Evolutionary conservation across 805 yeast species (phyloP).

Genomic region (Metschnikowia koreensis): DNA sequence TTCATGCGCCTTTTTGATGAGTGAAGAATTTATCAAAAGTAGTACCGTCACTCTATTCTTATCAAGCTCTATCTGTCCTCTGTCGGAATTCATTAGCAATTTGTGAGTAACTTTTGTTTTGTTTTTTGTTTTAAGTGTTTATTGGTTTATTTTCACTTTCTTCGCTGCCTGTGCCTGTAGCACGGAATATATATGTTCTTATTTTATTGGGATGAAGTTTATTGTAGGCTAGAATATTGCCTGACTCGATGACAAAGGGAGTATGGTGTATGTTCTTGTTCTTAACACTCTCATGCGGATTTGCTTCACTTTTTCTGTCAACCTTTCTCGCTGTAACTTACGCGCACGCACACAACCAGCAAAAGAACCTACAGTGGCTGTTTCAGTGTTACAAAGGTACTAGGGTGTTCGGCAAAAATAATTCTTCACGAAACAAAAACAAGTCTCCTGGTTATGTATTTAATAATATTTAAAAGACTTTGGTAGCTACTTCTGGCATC

Average conservation of each 20-base stretch:
- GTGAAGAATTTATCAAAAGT: slow-evolving; percentile 41
- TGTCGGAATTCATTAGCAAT: slow-evolving; percentile 11
- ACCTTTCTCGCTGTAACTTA: not conserved
- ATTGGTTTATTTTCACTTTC: not conserved
- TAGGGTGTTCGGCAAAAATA: no score
- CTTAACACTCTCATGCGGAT: not conserved
- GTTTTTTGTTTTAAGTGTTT: not conserved
- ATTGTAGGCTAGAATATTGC: no score
- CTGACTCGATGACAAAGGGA: no score
- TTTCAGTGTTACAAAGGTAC: no score
- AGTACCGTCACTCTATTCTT: slow-evolving; percentile 43
- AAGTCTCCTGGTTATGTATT: not conserved
- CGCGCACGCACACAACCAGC: not conserved
- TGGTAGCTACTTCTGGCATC: not conserved
- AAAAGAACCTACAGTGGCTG: not conserved
- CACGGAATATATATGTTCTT: no score
- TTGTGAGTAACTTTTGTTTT: not conserved
- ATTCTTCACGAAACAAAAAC: no score
- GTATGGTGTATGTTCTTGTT: no score
- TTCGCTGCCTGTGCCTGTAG: no score
- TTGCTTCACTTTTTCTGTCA: not conserved
- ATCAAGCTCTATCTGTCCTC: slow-evolving; percentile 27
- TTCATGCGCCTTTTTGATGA: slow-evolving; percentile 39
- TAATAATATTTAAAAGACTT: not conserved
- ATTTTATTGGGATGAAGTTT: no score